A percentile compares a stretch with the other conserved stretches of the same genome.
These are phyloP conservation scores for Capronia epimyces DNA, from an alignment of 2,329 filamentous ascomycete genomes.

Conservation along the genomic window DNA sequence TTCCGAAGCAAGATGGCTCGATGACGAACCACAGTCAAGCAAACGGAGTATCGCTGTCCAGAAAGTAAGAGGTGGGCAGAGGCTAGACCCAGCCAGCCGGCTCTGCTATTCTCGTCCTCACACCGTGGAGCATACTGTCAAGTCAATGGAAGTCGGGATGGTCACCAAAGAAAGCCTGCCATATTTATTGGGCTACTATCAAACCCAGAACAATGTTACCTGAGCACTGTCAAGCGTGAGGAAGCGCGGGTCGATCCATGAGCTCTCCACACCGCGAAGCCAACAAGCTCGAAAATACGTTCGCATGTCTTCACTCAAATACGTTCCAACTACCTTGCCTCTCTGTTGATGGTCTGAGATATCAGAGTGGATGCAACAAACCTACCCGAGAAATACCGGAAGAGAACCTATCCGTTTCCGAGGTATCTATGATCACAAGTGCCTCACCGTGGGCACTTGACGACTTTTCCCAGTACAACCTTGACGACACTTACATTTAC, in stretches of 20 bases:
- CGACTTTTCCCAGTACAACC: too few relatives aligned
- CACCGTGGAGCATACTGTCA: constrained; percentile 42
- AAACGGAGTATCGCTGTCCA: constrained; percentile 38
- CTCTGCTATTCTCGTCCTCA: constrained; percentile 41
- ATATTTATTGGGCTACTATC: constrained; percentile 25
- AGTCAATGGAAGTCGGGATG: constrained; percentile 38
- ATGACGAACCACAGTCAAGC: constrained; percentile 32
- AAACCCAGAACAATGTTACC: background rate
- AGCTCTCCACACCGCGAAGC: background rate
- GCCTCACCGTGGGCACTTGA: too few relatives aligned
- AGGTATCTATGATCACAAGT: too few relatives aligned
- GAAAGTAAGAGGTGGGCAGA: constrained; percentile 25
- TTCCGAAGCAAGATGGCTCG: constrained; percentile 12
- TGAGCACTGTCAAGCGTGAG: background rate
- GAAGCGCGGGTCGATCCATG: background rate
- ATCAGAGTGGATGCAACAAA: too few relatives aligned
- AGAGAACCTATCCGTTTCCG: too few relatives aligned
- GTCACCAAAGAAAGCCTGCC: constrained; percentile 32
- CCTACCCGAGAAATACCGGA: too few relatives aligned
- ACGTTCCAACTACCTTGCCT: too few relatives aligned
- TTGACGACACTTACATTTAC: too few relatives aligned
- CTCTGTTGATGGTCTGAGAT: too few relatives aligned
- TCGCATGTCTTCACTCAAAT: background rate
- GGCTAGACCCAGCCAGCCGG: constrained; percentile 35
- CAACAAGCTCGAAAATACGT: background rate